Evolutionary conservation across 1,284 basidiomycete genomes (phyloP), one percentile per base, ranked within the genome.

Genomic region (Austroboletus niveus): DNA sequence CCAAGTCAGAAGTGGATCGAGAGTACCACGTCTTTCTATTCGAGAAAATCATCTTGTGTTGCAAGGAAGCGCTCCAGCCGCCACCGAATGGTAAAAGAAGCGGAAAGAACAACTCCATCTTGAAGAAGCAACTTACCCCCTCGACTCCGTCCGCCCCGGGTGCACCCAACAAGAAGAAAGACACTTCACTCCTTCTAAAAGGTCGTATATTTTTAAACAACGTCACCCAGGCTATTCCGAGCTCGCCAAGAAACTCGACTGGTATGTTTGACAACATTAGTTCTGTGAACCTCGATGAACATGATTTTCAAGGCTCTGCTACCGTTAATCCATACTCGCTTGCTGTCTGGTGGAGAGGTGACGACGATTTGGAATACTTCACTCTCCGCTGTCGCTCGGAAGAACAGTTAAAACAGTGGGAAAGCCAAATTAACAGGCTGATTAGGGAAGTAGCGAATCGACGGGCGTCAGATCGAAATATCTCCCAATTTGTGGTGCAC

Each of bases 21-120:
- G 97, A 99, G 69, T 99, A 99, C 66, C 94, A 97, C 64, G 95
- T 99, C 52, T 99, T 98, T 78, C 78, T 99, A 34, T 99, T 99
- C 61, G 94, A 99, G 73, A 94, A 94, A 75, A 99, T 99, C 72
- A 92, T 99, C 62, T 80, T 99, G 14, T 99, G 97, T 73, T 99
- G 97, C 79, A 99, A 99, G 71, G 97, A 87, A 71, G 83, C 82
- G 7, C 67, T 76, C 15, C 74, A 74, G 17, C 71, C 72, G 5
- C 76, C 76, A 8, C 71, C 73, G 42, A 82, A 78, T 56, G 78
- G 73, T 42, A 81, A 79, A 67, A 85, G 85, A 65, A 74, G 75
- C 34, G 74, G 77, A 57, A 92, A 91, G 75, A 91, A 78, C 62
- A 85, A 85, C 56, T 89, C 87, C 2, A 79, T 92, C 38, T 66